Percentiles rank a stretch among this genome's conserved stretches.
Evolutionary conservation across 75 land plant species (phyloP).

Genomic region (Cupressus sempervirens): DNA sequence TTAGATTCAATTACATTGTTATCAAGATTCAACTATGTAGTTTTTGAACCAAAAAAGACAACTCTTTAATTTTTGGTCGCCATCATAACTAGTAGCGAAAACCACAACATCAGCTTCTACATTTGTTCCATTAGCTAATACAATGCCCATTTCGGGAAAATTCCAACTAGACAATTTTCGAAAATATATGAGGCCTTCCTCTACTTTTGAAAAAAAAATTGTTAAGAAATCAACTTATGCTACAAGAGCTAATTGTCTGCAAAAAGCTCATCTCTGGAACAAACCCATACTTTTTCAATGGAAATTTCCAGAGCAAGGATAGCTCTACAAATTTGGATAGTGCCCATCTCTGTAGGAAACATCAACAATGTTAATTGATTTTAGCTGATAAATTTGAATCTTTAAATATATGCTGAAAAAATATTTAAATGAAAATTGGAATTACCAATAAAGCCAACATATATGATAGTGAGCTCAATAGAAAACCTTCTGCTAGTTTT

Average conservation of each 20-base stretch:
- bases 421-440: neutral
- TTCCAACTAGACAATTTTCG: slow-evolving; percentile 48
- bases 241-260: slow-evolving; percentile 53
- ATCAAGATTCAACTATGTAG: too few relatives aligned
- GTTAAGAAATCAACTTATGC: slow-evolving; percentile 20
- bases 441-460: slow-evolving; percentile 52
- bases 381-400: neutral
- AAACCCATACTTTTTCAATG: slow-evolving; percentile 53
- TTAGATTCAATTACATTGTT: too few relatives aligned
- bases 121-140: slow-evolving; percentile 47
- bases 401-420: neutral
- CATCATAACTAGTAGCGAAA: slow-evolving; percentile 69
- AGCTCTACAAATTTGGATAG: slow-evolving; percentile 67
- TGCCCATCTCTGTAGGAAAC: slow-evolving; percentile 36
- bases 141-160: slow-evolving; percentile 46
- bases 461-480: slow-evolving; percentile 23
- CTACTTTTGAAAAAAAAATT: slow-evolving; percentile 47
- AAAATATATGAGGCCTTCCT: slow-evolving; percentile 48
- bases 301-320: slow-evolving; percentile 53
- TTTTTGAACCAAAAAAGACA: too few relatives aligned
- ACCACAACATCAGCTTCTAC: slow-evolving; percentile 73
- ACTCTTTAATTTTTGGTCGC: slow-evolving; percentile 54
- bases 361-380: neutral
- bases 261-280: slow-evolving; percentile 60
- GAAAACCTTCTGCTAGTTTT: slow-evolving; percentile 47